phyloP scores from a whole-genome alignment of 73 alveolate species.

The Tetrahymena thermophila region DNA sequence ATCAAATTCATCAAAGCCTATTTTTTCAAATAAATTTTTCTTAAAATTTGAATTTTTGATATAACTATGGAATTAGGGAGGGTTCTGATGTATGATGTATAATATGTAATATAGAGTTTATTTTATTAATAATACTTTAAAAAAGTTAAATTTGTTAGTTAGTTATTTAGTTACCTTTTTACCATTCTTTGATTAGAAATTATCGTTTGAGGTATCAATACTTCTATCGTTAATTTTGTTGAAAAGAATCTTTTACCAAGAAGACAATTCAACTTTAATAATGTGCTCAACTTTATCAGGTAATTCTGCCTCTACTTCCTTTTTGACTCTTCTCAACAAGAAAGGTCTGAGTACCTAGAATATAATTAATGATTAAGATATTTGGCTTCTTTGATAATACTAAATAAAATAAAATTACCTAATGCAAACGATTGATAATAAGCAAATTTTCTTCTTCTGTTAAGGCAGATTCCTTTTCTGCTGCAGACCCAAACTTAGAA shows the following conservation, averaged over 20 bases:
- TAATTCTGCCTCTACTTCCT: conserved; percentile 95
- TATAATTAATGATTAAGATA: conserved; percentile 4
- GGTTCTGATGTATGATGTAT: too few species aligned
- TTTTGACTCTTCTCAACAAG: conserved; percentile 96
- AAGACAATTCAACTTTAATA: conserved; percentile 86
- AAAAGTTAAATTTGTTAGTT: too few species aligned
- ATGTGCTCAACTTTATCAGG: conserved; percentile 97
- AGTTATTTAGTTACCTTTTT: neutral
- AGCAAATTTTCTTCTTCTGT: conserved; percentile 95
- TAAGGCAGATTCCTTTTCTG: conserved; percentile 80
- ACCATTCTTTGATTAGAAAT: neutral
- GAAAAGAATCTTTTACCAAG: conserved; percentile 95
- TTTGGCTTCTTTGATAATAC: neutral
- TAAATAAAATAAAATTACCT: neutral
- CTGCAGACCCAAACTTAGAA: conserved; percentile 49
- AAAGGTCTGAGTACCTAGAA: conserved; percentile 89
- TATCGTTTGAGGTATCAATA: conserved; percentile 69
- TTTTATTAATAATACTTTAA: too few species aligned
- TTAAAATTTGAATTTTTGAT: neutral
- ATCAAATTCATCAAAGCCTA: conserved; percentile 88
- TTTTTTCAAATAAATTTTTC: neutral
- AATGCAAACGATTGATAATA: conserved; percentile 94
- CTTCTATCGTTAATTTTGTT: conserved; percentile 83
- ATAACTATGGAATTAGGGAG: too few species aligned
- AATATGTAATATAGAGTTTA: too few species aligned